A percentile compares a stretch with the other conserved stretches of the same genome.
phyloP scores from a whole-genome alignment of 768 basidiomycete genomes.

The Tylopilus subfusipes region DNA sequence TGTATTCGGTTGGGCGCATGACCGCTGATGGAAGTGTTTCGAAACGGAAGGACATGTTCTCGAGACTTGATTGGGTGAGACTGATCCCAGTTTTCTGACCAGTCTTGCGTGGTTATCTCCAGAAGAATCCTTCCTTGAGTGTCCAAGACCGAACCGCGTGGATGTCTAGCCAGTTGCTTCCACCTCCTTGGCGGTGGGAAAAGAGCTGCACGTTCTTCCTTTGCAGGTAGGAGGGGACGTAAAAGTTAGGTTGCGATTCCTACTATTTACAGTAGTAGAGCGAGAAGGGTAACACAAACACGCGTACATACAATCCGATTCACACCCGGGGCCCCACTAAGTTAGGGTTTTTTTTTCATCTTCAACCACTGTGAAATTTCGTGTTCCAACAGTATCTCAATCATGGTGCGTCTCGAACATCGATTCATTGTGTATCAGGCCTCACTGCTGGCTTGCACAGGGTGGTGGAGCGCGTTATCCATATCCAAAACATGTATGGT shows the following conservation, averaged over 20 bases:
- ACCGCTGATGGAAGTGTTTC: background rate
- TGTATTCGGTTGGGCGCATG: background rate
- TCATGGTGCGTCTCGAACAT: constrained; percentile 12
- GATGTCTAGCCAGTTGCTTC: too few species aligned
- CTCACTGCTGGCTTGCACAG: constrained; percentile 34
- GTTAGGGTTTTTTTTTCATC: constrained; percentile 15
- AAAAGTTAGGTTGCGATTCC: too few species aligned
- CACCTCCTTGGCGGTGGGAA: too few species aligned
- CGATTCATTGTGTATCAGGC: background rate
- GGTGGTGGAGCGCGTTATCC: constrained; percentile 87
- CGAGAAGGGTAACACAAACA: too few species aligned
- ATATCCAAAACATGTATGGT: constrained; percentile 94
- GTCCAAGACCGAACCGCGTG: background rate
- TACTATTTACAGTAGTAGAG: too few species aligned
- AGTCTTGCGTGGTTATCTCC: constrained; percentile 3
- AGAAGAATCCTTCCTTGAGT: constrained; percentile 4
- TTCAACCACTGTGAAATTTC: background rate
- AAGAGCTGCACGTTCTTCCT: too few species aligned
- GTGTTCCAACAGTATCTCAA: background rate
- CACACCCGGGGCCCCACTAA: too few species aligned
- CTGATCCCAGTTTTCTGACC: too few species aligned
- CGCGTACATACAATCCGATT: background rate
- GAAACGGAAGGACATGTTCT: background rate
- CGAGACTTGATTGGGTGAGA: background rate
- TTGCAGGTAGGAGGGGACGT: too few species aligned